These are phyloP conservation scores for Hypoxylon rickii DNA, from an alignment of 495 filamentous ascomycete species.

Conservation along the genomic window DNA sequence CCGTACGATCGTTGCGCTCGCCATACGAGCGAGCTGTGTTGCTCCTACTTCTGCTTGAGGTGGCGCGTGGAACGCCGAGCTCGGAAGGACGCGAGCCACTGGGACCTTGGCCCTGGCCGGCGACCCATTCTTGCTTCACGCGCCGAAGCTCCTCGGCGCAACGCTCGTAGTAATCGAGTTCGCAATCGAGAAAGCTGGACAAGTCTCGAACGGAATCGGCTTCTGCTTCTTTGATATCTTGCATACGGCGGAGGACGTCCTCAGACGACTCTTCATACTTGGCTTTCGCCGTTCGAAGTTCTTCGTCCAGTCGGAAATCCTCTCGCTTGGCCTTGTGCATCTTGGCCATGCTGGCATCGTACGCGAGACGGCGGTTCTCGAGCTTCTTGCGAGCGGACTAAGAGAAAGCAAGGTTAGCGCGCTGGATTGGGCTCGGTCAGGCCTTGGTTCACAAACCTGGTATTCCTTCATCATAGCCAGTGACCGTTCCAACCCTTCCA, in stretches of 20 bases:
- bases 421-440: no score
- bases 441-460: slow-evolving; percentile 57
- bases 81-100: slow-evolving; percentile 33
- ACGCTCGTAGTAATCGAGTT: slow-evolving; percentile 88
- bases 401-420: slow-evolving; percentile 18
- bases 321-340: slow-evolving; percentile 94
- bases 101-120: slow-evolving; percentile 34
- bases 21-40: slow-evolving; percentile 52
- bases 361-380: slow-evolving; percentile 85
- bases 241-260: slow-evolving; percentile 90
- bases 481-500: slow-evolving; percentile 87
- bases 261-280: slow-evolving; percentile 97
- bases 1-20: slow-evolving; percentile 47
- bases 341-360: slow-evolving; percentile 88
- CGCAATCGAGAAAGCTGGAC: slow-evolving; percentile 81
- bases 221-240: slow-evolving; percentile 94
- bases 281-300: slow-evolving; percentile 85
- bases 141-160: slow-evolving; percentile 73
- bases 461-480: slow-evolving; percentile 98
- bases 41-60: slow-evolving; percentile 48
- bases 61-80: slow-evolving; percentile 21
- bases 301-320: slow-evolving; percentile 91
- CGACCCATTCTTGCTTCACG: slow-evolving; percentile 53
- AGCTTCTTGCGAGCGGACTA: slow-evolving; percentile 92
- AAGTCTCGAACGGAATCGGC: slow-evolving; percentile 82